Base-by-base conservation (phyloP, 495 filamentous ascomycete species). In the Hypomontagnella monticulosa region DNA sequence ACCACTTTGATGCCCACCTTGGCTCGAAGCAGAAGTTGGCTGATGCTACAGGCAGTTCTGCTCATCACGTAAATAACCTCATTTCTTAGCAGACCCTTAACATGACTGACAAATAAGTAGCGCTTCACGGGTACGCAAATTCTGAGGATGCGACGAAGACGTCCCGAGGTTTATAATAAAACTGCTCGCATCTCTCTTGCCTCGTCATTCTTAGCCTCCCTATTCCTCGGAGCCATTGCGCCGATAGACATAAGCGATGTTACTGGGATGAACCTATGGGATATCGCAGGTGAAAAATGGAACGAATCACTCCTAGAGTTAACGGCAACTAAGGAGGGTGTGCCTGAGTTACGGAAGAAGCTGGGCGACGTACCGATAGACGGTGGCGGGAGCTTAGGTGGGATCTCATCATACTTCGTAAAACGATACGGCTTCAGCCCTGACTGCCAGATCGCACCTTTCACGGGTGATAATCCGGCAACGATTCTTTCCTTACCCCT, bases 111-210 rank as follows among this genome's bases (percentile, higher is more conserved):
- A 38, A 5, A 5, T 27, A 11, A 47, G 32, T 65, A 98, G 92
- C 89, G 95, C 67, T 99, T 99, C 76, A 99, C 95, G n/a, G 95
- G 95, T 11, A 92, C 93, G 4, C 95, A 99, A 74, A 98, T 99
- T 61, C 84, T 97, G 61, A 87, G 93, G 1, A 94, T 97, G 77
- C 87, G 87, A 59, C 81, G 84, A 40, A 91, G 91, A 57, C 83
- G 92, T 65, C 93, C 95, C 2, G 83, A 88, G 3, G 87, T 92
- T 38, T 99, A 99, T 75, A 80, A 84, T 62, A 81, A 83, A 38
- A 97, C 95, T 2, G 83, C 87, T 2, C 86, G 93, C 11, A 96
- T 99, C 68, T 96, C 93, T 1, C 87, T 99, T 32, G 93, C 97
- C 5, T 97, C 93, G 1, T 96, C 94, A 0, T 99, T 97, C 77